Evolutionary conservation across 2,329 filamentous ascomycete genomes (phyloP), one percentile per base, ranked within the genome.

Genomic region (Penicillium sumatraense): DNA sequence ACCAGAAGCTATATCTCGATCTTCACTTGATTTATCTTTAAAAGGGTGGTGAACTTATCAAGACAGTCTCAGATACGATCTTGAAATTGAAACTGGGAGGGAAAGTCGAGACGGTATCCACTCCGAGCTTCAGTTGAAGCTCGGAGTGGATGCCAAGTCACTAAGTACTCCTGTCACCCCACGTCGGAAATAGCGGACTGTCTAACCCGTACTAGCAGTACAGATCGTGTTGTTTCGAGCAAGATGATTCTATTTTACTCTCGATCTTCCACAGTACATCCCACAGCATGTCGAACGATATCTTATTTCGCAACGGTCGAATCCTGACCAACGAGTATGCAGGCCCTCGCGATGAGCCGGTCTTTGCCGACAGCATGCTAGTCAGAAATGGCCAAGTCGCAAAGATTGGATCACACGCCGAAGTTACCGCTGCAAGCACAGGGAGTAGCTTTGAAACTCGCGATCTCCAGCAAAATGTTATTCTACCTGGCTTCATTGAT

Each of bases 401-500:
- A 23, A 44, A 42, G 4, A 48, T 46, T 20, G 50, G 50, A 10
- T 31, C 31, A 21, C 26, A 40, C 10, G 10, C n/a, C 21, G 42
- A 53, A 13, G 24, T 53, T 5, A 18, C 29, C n/a, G 5, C 42
- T 24, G 35, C 16, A 41, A 29, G 40, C 18, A 20, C 10, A 31
- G 26, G 26, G 8, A 18, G 21, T 3, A 36, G 16, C 16, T 16
- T 48, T 9, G 23, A 48, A 21, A 27, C 21, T 8, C 42, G 33
- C 1, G 50, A 53, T 21, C 50, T 53, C 13, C 18, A 41, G 29
- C 33, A 48, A 35, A 45, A 48, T 13, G 31, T 36, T 18, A 66
- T 81, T 1, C 60, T 80, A 1, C 79, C 79, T 0, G 73, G 76
- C 1, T 81, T 81, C 56, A 75, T 81, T 27, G 79, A 81, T 57